Evolutionary conservation across 495 filamentous ascomycete genomes (phyloP), one percentile per base, ranked within the genome.

Genomic region (Cudoniella acicularis): DNA sequence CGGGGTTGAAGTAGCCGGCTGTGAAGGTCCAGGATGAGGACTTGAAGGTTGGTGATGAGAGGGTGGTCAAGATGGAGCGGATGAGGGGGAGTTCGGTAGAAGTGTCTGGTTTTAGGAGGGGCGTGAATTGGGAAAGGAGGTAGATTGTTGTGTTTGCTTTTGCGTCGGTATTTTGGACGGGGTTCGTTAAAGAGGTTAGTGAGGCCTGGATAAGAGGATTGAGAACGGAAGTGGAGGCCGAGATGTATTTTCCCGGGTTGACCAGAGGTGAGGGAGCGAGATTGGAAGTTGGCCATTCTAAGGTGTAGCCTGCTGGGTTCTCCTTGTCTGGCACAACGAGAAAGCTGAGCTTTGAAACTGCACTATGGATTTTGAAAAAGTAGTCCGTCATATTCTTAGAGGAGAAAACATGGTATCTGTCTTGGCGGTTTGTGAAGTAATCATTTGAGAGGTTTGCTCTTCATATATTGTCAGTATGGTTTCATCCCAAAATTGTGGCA

Each of bases 1-100:
- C 89, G 50, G 94, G 95, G 73, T 99, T 98, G 78, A 98, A 98
- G 71, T 98, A 98, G 24, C 94, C 94, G 1, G 94, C 93, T 20
- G 94, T 98, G 73, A 98, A 98, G 13, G 90, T 90, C 92, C 94
- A 98, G 36, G 80, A 84, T 2, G 87, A 88, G 30, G 81, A 77
- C 36, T 76, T 71, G 65, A 87, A 88, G 20, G 79, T 73, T 1
- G 86, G 77, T 6, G 69, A 70, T 2, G 81, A 77, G 20, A 97
- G 76, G 6, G 79, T 75, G n/a, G 75, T 77, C 4, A 99, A 78
- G 53, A 98, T 77, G 40, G 81, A 80, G 2, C 79, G 87, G 24
- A 99, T 77, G 21, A 85, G 88, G 0, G 89, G 90, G 22, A 91
- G 86, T 67, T 99, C 94, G 24, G 94, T 98, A 6, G 91, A 96